phyloP scores from a whole-genome alignment of 2,329 filamentous ascomycete species.

The Alternaria atra region DNA sequence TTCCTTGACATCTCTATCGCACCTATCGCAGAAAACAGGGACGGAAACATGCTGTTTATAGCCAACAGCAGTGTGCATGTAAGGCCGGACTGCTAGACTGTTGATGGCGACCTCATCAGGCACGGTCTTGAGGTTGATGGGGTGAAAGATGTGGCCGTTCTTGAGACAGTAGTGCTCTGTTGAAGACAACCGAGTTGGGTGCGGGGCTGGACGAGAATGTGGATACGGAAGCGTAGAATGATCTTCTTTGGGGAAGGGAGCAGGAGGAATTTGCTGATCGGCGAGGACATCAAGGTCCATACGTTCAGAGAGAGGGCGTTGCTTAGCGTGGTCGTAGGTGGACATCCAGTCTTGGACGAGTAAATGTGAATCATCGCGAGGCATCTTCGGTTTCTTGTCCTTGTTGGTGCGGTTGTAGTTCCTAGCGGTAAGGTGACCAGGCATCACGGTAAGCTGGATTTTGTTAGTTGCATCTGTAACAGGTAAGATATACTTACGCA shows the following conservation, averaged over 20 bases:
- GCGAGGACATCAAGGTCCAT: constrained; percentile 29
- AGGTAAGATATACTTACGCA: constrained; percentile 2
- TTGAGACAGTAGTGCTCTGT: constrained; percentile 33
- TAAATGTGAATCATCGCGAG: constrained; percentile 19
- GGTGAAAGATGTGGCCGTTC: constrained; percentile 33
- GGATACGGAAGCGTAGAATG: constrained; percentile 1
- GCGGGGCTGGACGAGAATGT: not conserved
- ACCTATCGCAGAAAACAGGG: constrained; percentile 30
- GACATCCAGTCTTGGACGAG: constrained; percentile 31
- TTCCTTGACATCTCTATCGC: constrained; percentile 23
- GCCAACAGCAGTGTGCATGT: constrained; percentile 19
- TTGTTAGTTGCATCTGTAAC: not conserved
- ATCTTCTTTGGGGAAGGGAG: constrained; percentile 28
- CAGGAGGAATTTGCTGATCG: constrained; percentile 31
- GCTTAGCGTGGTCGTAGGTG: constrained; percentile 22
- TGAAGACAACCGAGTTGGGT: constrained; percentile 4
- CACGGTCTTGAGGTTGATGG: constrained; percentile 23
- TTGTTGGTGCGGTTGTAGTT: constrained; percentile 7
- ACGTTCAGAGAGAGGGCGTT: constrained; percentile 28
- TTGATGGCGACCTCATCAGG: constrained; percentile 29
- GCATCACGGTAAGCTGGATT: not conserved
- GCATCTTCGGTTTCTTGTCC: constrained; percentile 19
- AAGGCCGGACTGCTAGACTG: constrained; percentile 26
- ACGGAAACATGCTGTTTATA: constrained; percentile 29
- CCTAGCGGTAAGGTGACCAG: not conserved